Conservation (phyloP, 2,329 filamentous ascomycete genomes). For the Aspergillus flavus region DNA sequence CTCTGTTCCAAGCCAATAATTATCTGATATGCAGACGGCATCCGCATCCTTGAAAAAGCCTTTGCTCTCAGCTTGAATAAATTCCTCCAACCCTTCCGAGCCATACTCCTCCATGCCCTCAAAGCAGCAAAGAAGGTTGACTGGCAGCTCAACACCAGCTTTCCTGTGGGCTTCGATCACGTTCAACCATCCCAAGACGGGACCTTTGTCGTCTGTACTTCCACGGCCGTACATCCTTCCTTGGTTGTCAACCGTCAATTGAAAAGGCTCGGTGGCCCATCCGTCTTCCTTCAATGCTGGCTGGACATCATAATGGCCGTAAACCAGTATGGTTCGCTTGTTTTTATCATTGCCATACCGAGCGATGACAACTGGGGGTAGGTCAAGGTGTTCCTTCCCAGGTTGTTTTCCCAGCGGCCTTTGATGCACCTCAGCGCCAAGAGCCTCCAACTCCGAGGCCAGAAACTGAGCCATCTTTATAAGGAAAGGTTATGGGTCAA, state of each 20-base stretch:
- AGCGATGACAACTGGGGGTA: slow-evolving; percentile 88
- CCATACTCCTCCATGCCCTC: slow-evolving; percentile 99
- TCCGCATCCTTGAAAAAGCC: slow-evolving; percentile 95
- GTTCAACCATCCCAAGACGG: slow-evolving; percentile 95
- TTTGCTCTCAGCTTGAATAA: slow-evolving; percentile 88
- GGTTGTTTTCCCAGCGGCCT: slow-evolving; percentile 89
- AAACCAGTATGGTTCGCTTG: slow-evolving; percentile 94
- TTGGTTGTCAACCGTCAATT: slow-evolving; percentile 82
- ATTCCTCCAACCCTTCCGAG: slow-evolving; percentile 92
- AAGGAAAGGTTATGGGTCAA: slow-evolving; percentile 7
- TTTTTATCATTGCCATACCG: slow-evolving; percentile 89
- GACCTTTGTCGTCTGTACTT: slow-evolving; percentile 96
- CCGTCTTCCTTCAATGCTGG: slow-evolving; percentile 91
- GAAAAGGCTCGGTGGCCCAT: slow-evolving; percentile 94
- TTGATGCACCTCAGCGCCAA: slow-evolving; percentile 86
- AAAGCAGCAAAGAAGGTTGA: slow-evolving; percentile 99
- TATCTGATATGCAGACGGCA: slow-evolving; percentile 97
- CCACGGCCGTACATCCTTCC: slow-evolving; percentile 96
- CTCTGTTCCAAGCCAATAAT: slow-evolving; percentile 99
- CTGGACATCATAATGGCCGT: slow-evolving; percentile 98
- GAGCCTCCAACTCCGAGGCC: slow-evolving; percentile 74
- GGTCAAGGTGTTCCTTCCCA: slow-evolving; percentile 83
- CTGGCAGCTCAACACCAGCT: slow-evolving; percentile 89
- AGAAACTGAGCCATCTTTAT: slow-evolving; percentile 86
- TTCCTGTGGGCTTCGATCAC: slow-evolving; percentile 97